Conservation (phyloP, 2,329 filamentous ascomycete genomes). For the Colletotrichum higginsianum region DNA sequence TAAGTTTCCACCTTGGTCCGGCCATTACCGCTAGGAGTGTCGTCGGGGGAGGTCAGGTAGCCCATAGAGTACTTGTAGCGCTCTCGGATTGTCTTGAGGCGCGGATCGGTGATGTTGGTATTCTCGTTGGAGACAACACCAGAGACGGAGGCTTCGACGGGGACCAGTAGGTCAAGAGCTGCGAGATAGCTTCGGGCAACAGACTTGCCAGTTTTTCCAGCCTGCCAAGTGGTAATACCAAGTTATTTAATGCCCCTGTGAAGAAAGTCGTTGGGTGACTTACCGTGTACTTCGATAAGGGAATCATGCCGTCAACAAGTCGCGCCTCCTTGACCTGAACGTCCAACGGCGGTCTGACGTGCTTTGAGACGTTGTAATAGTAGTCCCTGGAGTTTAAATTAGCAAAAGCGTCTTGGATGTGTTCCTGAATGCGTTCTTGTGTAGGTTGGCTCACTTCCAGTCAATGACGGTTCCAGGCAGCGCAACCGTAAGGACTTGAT, state of each 20-base stretch:
- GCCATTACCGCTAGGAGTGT: not conserved
- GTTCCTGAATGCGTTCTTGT: not conserved
- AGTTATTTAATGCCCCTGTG: too few relatives aligned
- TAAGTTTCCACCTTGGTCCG: constrained; percentile 21
- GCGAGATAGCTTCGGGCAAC: constrained; percentile 22
- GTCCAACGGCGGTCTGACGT: not conserved
- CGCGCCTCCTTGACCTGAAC: constrained; percentile 13
- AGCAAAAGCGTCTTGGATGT: not conserved
- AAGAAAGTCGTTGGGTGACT: not conserved
- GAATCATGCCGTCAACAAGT: constrained; percentile 29
- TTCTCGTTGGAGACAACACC: not conserved
- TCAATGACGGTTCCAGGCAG: constrained; percentile 25
- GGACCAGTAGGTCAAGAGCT: constrained; percentile 20
- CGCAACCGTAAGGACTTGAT: constrained; percentile 22
- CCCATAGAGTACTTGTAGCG: not conserved
- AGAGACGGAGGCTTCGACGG: constrained; percentile 17
- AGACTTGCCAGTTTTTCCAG: constrained; percentile 26
- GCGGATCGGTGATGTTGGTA: not conserved
- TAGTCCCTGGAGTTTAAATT: not conserved
- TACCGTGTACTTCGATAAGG: constrained; percentile 21
- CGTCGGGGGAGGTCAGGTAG: not conserved
- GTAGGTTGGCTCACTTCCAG: constrained; percentile 1
- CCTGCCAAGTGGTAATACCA: not conserved
- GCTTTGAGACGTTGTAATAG: not conserved
- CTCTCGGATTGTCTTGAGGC: not conserved